Percentiles rank a stretch among this genome's conserved stretches.
phyloP scores from a whole-genome alignment of 106 monocot genomes.

The Apostasia shenzhenica region DNA sequence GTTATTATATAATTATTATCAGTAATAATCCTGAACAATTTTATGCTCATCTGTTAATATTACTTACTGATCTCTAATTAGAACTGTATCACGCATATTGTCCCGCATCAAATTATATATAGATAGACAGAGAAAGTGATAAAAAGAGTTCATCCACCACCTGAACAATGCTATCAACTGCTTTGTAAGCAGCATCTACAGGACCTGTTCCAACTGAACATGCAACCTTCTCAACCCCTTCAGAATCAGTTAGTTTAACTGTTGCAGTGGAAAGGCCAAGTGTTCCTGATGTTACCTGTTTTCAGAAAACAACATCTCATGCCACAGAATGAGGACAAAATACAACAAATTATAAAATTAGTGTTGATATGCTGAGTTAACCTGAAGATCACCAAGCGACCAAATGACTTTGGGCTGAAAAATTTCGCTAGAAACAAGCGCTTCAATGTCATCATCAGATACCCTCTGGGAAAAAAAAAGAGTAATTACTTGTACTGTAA shows the following conservation, averaged over 20 bases:
- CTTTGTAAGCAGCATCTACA: constrained; percentile 90
- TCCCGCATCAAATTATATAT: neutral
- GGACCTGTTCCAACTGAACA: constrained; percentile 84
- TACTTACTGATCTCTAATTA: no score
- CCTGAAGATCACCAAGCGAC: constrained; percentile 89
- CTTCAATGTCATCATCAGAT: constrained; percentile 89
- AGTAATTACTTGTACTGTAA: neutral
- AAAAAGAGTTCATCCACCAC: constrained; percentile 12
- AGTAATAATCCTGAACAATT: no score
- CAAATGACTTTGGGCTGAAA: constrained; percentile 78
- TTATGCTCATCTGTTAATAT: no score
- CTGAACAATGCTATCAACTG: constrained; percentile 83
- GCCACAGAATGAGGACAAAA: neutral
- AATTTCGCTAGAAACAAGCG: constrained; percentile 70
- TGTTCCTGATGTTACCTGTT: constrained; percentile 78
- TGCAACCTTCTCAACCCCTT: constrained; percentile 61
- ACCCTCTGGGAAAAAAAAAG: constrained; percentile 44
- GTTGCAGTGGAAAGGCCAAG: constrained; percentile 87
- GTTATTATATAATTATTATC: no score
- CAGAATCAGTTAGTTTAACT: constrained; percentile 60
- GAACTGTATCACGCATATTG: no score
- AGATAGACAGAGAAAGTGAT: no score
- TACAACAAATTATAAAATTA: neutral
- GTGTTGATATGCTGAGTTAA: constrained; percentile 2
- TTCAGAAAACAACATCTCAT: neutral